Base-by-base conservation (phyloP, 2,329 filamentous ascomycete species). In the Phyllosticta citriasiana region DNA sequence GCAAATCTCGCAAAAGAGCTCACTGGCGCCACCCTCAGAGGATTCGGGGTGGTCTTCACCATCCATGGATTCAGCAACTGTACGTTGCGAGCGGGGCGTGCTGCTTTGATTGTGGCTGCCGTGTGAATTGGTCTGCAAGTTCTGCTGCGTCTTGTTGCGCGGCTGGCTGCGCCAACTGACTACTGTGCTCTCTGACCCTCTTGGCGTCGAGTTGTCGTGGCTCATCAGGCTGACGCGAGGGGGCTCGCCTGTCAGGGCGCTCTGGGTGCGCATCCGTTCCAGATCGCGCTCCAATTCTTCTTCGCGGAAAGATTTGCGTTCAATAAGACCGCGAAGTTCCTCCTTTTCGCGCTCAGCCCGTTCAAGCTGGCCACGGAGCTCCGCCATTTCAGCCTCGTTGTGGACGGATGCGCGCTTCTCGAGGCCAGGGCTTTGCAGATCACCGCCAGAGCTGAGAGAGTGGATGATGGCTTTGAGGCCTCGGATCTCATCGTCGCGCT, bases 391-490 rank as follows among this genome's bases (percentile, higher is more conserved):
- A 2, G 70, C 64, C 19, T 70, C 73, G 53, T 63, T 68, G 52
- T 72, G 67, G 56, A 68, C 66, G 35, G 69, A 72, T 52, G 67
- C 71, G 51, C 68, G 69, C 40, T 70, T 70, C 22, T 73, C 70
- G 24, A 60, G 16, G 26, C 57, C 64, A 16, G 65, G 61, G 25
- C 63, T 63, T 22, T 57, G 59, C 47, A 57, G 50, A 27, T 72
- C 77, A 10, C 86, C 83, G 66, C 90, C 90, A 64, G 91, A 83
- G 72, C 91, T 96, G 47, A 99, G 80, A 19, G 91, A 96, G 75
- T 97, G 93, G 63, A 99, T 97, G 71, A 99, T 97, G 53, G 94
- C 93, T 75, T 97, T 99, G 65, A 99, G 82, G 55, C 94, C 94
- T 64, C 93, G 84, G 69, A 99, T 97, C 77, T 99, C 94, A 68